These are phyloP conservation scores for Lachancea sp. DNA, from an alignment of 805 yeast genomes.

Conservation along the genomic window DNA sequence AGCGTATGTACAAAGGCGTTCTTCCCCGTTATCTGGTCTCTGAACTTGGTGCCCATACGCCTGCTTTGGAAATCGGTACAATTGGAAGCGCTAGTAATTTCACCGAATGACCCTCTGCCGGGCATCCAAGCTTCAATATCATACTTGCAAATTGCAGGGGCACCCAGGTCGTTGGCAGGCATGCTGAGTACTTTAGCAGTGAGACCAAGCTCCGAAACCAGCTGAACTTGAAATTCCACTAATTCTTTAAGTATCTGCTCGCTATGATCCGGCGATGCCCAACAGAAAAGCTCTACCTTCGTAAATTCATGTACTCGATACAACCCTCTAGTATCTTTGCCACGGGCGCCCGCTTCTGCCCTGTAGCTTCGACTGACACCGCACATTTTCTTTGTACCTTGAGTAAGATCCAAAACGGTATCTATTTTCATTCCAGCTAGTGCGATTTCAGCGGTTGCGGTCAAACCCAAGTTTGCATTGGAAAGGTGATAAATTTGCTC, in stretches of 20 bases:
- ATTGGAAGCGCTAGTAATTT: conserved; percentile 82
- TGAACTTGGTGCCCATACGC: conserved; percentile 64
- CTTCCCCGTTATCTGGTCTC: conserved; percentile 30
- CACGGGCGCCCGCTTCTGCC: conserved; percentile 97
- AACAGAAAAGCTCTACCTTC: conserved; percentile 84
- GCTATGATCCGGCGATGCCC: conserved; percentile 49
- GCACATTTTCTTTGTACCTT: conserved; percentile 54
- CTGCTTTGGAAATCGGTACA: conserved; percentile 89
- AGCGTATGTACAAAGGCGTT: conserved; percentile 64
- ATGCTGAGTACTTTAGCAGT: conserved; percentile 76
- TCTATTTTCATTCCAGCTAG: conserved; percentile 73
- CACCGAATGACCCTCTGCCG: conserved; percentile 90
- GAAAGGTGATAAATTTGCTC: conserved; percentile 71
- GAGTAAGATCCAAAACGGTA: conserved; percentile 35
- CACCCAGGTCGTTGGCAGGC: conserved; percentile 88
- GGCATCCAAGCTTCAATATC: conserved; percentile 99
- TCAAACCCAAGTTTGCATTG: conserved; percentile 53
- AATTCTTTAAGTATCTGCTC: conserved; percentile 51
- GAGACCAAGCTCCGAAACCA: conserved; percentile 64
- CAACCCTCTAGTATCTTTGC: conserved; percentile 83
- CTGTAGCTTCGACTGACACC: conserved; percentile 85
- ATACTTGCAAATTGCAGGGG: conserved; percentile 86
- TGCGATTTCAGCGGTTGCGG: conserved; percentile 96
- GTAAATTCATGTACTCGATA: conserved; percentile 96
- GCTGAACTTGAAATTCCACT: conserved; percentile 54